Base-by-base conservation (phyloP, 768 basidiomycete genomes). In the Tremella mesenterica region DNA sequence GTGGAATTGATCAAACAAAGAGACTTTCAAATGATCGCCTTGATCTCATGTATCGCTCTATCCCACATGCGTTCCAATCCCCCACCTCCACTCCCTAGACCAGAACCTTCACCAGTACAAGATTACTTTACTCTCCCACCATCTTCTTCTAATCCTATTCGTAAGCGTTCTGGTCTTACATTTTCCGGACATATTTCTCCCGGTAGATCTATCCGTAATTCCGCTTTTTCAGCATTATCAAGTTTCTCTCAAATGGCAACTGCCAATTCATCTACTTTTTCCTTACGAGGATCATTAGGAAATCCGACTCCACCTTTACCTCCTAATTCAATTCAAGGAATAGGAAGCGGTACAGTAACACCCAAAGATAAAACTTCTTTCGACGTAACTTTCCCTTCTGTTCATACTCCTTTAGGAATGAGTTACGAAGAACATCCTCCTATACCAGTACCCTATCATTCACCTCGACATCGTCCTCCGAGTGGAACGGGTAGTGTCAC, bases 41-140 rank as follows among this genome's bases (percentile, higher is more conserved):
- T 71, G 28, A 48, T 71, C 0, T 56, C 63, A 2, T 55, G 60
- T 20, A 47, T 66, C 31, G 36, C 67, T 6, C 48, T 64, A 1
- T 52, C 58, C 1, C 52, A 67, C 34, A 43, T 48, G 21, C 46
- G 44, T 16, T 27, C 51, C 9, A 39, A 44, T 4, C 33, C 29
- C 9, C 21, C 52, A 23, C 64, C 65, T 13, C 54, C 61, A 14
- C 27, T 26, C 29, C 38, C 38, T 5, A 21, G 56, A 7, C 27
- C 59, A 7, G 53, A 43, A 6, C 46, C 45, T 14, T 62, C 56
- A 30, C 65, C 65, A 10, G 64, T 63, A 39, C 64, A 60, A 39
- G 65, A 67, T 50, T 67, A 67, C 44, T 65, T 65, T 39, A 62
- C 55, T 18, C 55, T 65, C 9, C 69, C 65, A n/a, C n/a, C n/a